phyloP scores from a whole-genome alignment of 2,329 filamentous ascomycete species.

The Ophiocordyceps sinensis region DNA sequence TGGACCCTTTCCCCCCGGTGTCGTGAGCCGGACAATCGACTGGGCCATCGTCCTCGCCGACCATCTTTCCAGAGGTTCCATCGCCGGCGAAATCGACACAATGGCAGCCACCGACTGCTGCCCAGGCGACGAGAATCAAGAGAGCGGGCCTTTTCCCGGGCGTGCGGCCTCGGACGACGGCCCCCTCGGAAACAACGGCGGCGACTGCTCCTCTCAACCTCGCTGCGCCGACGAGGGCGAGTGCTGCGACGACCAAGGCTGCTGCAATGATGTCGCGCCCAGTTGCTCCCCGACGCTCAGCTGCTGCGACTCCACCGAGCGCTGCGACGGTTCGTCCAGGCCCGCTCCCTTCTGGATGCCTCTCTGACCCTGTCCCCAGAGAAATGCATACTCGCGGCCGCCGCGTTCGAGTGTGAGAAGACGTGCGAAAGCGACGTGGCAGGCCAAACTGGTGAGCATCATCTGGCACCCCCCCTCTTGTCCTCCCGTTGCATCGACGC shows the following conservation, averaged over 20 bases:
- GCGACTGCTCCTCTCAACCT: not conserved
- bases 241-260: conserved; percentile 6
- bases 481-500: not conserved
- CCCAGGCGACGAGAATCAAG: too few relatives aligned
- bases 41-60: too few relatives aligned
- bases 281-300: conserved; percentile 6
- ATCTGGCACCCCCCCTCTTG: not conserved
- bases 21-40: too few relatives aligned
- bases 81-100: too few relatives aligned
- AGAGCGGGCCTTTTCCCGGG: too few relatives aligned
- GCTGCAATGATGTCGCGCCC: conserved; percentile 6
- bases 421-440: conserved; percentile 10
- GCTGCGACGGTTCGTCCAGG: conserved; percentile 10
- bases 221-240: conserved; percentile 1
- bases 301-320: conserved; percentile 12
- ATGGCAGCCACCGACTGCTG: too few relatives aligned
- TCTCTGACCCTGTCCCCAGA: conserved; percentile 6
- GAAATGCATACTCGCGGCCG: conserved; percentile 16
- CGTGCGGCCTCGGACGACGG: too few relatives aligned
- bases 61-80: too few relatives aligned
- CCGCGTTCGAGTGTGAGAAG: conserved; percentile 16
- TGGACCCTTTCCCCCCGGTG: too few relatives aligned
- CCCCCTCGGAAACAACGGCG: not conserved
- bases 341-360: not conserved
- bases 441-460: conserved; percentile 9